Percentiles rank a stretch among this genome's conserved stretches.
These are phyloP conservation scores for Glomus cerebriforme DNA, from an alignment of 192 early-diverging fungal species.

Conservation along the genomic window DNA sequence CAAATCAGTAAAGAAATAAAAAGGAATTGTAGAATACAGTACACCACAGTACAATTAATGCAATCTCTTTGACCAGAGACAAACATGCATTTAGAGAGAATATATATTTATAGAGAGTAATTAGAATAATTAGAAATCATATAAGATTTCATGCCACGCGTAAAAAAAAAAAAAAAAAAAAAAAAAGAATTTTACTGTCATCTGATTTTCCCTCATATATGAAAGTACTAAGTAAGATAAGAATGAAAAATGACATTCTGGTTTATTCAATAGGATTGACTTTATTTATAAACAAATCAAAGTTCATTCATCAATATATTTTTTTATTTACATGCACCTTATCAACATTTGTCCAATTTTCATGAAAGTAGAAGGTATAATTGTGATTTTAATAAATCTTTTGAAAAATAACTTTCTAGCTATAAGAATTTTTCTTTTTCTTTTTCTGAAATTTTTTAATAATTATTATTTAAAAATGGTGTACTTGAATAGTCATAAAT, in stretches of 20 bases:
- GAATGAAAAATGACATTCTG: constrained; percentile 72
- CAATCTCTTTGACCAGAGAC: no score
- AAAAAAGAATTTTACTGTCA: no score
- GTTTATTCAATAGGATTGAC: constrained; percentile 70
- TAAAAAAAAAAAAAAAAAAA: no score
- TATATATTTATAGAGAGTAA: no score
- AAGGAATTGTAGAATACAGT: no score
- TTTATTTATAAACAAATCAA: constrained; percentile 61
- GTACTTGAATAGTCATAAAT: background rate
- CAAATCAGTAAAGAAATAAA: no score
- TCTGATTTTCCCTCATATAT: no score
- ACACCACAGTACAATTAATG: no score
- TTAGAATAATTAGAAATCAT: no score
- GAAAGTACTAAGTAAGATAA: no score
- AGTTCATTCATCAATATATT: constrained; percentile 78
- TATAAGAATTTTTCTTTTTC: background rate
- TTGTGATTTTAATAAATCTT: constrained; percentile 51
- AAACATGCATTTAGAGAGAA: no score
- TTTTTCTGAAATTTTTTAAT: background rate
- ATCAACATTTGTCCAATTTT: constrained; percentile 70
- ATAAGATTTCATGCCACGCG: no score
- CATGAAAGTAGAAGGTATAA: constrained; percentile 47
- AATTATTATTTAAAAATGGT: background rate
- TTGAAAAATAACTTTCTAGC: constrained; percentile 41
- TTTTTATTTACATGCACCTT: constrained; percentile 66